Conservation (phyloP, 177 flowering plant species). For the Telopea speciosissima region DNA sequence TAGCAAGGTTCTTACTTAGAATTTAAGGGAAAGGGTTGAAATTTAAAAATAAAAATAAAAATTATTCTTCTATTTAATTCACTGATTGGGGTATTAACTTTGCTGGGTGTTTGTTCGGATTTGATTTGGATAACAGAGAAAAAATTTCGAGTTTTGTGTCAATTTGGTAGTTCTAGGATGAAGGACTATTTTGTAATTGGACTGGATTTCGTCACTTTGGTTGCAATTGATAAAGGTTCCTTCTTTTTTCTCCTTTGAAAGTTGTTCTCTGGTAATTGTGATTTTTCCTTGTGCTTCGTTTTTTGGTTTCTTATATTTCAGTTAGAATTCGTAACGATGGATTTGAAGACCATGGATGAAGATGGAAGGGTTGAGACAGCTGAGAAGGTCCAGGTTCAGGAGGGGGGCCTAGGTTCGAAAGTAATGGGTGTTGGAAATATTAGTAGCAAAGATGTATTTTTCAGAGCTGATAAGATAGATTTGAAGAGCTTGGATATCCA, state of each 20-base stretch:
- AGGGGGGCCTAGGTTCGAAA: conserved; percentile 23
- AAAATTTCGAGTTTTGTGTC: background rate
- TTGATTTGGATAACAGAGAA: background rate
- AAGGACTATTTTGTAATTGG: background rate
- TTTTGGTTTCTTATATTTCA: background rate
- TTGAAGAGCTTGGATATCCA: conserved; percentile 62
- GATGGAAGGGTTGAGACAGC: conserved; percentile 11
- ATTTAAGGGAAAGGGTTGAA: background rate
- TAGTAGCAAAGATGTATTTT: conserved; percentile 50
- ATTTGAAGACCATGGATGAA: conserved; percentile 24
- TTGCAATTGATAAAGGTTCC: background rate
- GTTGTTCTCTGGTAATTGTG: background rate
- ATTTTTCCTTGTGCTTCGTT: background rate
- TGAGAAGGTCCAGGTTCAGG: conserved; percentile 15
- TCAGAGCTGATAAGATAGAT: conserved; percentile 88
- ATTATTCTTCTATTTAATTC: too few species aligned
- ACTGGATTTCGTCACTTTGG: background rate
- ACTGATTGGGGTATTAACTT: background rate
- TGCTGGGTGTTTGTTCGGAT: background rate
- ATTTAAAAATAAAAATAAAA: too few species aligned
- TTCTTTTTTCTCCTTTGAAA: background rate
- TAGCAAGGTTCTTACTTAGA: background rate
- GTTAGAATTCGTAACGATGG: conserved; percentile 23
- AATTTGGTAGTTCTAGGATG: background rate
- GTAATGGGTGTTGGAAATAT: conserved; percentile 31